Base-by-base conservation (phyloP, 305 asterid species). In the Ilex paraguariensis region DNA sequence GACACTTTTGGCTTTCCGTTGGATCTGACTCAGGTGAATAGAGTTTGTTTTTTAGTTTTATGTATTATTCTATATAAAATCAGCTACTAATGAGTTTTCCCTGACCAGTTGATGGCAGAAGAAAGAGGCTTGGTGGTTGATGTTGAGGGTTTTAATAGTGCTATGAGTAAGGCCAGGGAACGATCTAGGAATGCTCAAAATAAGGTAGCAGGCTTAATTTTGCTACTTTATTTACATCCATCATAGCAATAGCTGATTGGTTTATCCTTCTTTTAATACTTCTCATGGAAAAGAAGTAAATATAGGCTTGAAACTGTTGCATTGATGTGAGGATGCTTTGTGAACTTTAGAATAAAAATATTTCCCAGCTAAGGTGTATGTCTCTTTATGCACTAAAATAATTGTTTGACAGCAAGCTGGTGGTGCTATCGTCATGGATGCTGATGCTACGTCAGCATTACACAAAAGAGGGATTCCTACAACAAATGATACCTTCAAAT, bases 1-100 rank as follows among this genome's bases (percentile, higher is more conserved):
- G 99, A 93, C 77, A 93, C 97, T 46, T 93, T 75, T 67, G 97
- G 99, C 16, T 93, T 93, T 73, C 99, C 99, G 15, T 73, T 93
- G 87, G 99, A 93, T 81, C 83, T 93, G 71, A 93, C 99, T 72
- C 97, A 93, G 97, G 98, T 92, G 66, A 74, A 57, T 56, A 57
- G 52, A 40, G 59, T 56, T 46, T 54, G 59, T 15, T 31, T 55
- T 63, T 63, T 51, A 32, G 36, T 16, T 10, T 51, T 17, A 10
- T 39, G 46, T 62, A 15, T 63, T 63, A 36, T 17, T 70, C 36
- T n/a, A 56, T 56, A 39, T 63, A 48, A 61, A 63, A 66, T 49
- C 52, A 59, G 49, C 5, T 52, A 68, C 65, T 73, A 30, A 61
- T 65, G 54, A 59, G 56, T 59, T 72, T 57, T 65, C 59, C 71